These are phyloP conservation scores for Neurospora sp. DNA, from an alignment of 495 filamentous ascomycete species.

Conservation along the genomic window DNA sequence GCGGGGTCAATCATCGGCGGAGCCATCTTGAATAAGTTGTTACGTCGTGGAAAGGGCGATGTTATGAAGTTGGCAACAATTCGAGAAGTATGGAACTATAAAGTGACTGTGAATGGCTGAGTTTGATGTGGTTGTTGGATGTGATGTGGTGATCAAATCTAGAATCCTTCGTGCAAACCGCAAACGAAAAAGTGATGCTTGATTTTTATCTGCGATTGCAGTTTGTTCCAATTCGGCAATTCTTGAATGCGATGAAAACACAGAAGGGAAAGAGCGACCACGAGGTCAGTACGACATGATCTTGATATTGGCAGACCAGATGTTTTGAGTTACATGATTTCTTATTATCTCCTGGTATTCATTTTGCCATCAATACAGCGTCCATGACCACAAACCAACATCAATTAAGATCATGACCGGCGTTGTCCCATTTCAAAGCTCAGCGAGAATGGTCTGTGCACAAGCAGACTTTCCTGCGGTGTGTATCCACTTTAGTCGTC, in stretches of 20 bases:
- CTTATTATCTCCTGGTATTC: background rate
- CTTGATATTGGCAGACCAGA: background rate
- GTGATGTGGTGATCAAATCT: background rate
- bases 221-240: background rate
- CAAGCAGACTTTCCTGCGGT: background rate
- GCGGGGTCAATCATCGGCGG: constrained; percentile 56
- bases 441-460: background rate
- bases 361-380: background rate
- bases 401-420: background rate
- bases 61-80: background rate
- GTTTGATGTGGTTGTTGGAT: background rate
- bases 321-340: background rate
- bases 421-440: background rate
- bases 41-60: background rate
- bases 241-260: background rate
- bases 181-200: background rate
- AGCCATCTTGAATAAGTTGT: constrained; percentile 15
- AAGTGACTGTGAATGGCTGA: background rate
- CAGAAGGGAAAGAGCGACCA: background rate
- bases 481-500: too few species aligned
- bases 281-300: background rate
- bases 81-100: background rate
- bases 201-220: background rate
- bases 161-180: background rate
- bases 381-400: background rate